phyloP scores from a whole-genome alignment of 306 rosid genomes.

The Trifolium repens region DNA sequence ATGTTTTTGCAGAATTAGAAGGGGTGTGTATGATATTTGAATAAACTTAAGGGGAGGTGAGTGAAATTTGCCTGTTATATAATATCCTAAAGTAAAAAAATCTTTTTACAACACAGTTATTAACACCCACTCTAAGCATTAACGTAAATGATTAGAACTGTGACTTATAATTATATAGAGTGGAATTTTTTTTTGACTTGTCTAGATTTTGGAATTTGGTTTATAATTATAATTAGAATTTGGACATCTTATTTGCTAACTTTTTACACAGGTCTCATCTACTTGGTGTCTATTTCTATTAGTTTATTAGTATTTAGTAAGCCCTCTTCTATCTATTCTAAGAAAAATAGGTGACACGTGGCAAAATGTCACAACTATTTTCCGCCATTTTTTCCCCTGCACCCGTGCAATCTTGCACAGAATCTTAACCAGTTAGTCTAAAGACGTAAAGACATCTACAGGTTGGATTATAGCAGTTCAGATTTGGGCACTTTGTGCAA shows the following conservation, averaged over 20 bases:
- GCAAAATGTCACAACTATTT: background rate
- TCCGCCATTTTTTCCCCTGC: background rate
- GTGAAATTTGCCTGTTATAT: background rate
- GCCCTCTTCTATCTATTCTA: background rate
- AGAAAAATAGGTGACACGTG: background rate
- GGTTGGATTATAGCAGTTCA: conserved; percentile 14
- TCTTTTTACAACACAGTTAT: background rate
- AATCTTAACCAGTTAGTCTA: background rate
- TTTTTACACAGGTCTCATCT: conserved; percentile 10
- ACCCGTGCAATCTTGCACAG: background rate
- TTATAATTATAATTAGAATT: background rate
- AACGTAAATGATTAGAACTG: background rate
- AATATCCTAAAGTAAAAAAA: background rate
- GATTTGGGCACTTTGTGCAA: conserved; percentile 32
- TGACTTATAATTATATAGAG: background rate
- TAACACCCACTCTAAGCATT: background rate
- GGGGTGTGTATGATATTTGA: background rate
- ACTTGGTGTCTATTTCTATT: background rate
- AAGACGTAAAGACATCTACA: background rate
- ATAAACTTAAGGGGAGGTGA: background rate
- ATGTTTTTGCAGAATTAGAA: background rate
- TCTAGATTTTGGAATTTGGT: conserved; percentile 22
- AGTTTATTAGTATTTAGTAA: background rate
- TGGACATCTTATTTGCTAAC: conserved; percentile 19
- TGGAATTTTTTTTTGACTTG: background rate